Conservation (phyloP, 768 basidiomycete species). For the Lactarius sp. region DNA sequence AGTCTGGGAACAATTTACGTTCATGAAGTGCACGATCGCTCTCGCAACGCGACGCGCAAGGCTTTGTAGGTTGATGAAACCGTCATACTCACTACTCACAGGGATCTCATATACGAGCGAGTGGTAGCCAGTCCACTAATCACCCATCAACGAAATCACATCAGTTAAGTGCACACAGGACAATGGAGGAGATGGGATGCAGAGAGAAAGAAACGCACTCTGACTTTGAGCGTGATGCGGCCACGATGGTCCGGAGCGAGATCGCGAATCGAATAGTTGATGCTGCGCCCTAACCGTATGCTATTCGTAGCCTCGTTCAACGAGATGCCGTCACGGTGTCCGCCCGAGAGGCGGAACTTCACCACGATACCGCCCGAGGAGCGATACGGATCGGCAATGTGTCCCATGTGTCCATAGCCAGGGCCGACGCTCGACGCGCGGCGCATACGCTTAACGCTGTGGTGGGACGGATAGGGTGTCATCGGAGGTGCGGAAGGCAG, state of each 20-base stretch:
- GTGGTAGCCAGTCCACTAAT: constrained; percentile 24
- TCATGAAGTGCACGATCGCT: constrained; percentile 25
- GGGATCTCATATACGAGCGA: constrained; percentile 24
- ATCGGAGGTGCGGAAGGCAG: constrained; percentile 18
- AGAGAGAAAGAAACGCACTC: constrained; percentile 14
- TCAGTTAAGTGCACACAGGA: background rate
- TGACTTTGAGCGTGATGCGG: constrained; percentile 19
- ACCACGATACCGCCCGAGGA: background rate
- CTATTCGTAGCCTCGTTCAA: constrained; percentile 18
- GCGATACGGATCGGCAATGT: constrained; percentile 5
- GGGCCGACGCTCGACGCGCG: constrained; percentile 24
- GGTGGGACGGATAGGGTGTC: constrained; percentile 20
- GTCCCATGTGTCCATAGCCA: background rate
- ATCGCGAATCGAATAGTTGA: constrained; percentile 15
- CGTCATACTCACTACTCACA: constrained; percentile 12
- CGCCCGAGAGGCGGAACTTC: constrained; percentile 24
- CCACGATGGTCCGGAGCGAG: constrained; percentile 14
- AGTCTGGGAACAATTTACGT: background rate
- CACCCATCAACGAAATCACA: background rate
- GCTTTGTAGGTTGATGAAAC: constrained; percentile 18
- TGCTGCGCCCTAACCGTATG: constrained; percentile 14
- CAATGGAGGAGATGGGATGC: too few species aligned
- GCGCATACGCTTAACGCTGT: constrained; percentile 10
- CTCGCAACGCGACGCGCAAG: constrained; percentile 23
- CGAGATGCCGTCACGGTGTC: constrained; percentile 15